phyloP scores from a whole-genome alignment of 192 early-diverging fungal genomes.

The Phycomyces blakesleeanus region DNA sequence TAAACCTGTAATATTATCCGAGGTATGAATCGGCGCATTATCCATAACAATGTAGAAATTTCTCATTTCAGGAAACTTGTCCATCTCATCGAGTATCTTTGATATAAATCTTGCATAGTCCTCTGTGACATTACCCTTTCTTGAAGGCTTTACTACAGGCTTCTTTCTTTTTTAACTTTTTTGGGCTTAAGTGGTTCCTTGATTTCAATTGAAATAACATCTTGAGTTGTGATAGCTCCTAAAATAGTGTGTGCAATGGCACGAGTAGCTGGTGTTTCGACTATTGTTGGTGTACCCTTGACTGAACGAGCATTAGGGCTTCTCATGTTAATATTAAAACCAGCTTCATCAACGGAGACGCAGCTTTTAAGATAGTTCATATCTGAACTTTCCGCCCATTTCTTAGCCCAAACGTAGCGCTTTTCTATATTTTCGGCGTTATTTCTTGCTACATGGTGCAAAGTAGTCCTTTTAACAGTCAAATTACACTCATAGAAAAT shows the following conservation, averaged over 20 bases:
- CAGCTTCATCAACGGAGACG: conserved; percentile 33
- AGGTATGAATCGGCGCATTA: conserved; percentile 16
- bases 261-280: conserved; percentile 9
- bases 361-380: conserved; percentile 8
- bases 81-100: conserved; percentile 12
- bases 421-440: background rate
- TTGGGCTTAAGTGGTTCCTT: conserved; percentile 8
- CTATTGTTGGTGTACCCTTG: conserved; percentile 12
- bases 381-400: background rate
- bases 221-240: conserved; percentile 8
- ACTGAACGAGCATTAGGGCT: conserved; percentile 19
- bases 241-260: conserved; percentile 10
- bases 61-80: conserved; percentile 18
- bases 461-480: background rate
- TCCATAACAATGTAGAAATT: conserved; percentile 21
- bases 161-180: background rate
- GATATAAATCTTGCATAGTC: conserved; percentile 7
- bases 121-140: conserved; percentile 1
- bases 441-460: conserved; percentile 5
- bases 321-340: conserved; percentile 33
- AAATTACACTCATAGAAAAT: conserved; percentile 12
- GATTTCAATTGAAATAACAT: conserved; percentile 7
- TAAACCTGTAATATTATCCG: background rate
- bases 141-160: background rate
- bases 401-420: background rate